phyloP scores from a whole-genome alignment of 495 filamentous ascomycete genomes.

The Aspergillus diversus region DNA sequence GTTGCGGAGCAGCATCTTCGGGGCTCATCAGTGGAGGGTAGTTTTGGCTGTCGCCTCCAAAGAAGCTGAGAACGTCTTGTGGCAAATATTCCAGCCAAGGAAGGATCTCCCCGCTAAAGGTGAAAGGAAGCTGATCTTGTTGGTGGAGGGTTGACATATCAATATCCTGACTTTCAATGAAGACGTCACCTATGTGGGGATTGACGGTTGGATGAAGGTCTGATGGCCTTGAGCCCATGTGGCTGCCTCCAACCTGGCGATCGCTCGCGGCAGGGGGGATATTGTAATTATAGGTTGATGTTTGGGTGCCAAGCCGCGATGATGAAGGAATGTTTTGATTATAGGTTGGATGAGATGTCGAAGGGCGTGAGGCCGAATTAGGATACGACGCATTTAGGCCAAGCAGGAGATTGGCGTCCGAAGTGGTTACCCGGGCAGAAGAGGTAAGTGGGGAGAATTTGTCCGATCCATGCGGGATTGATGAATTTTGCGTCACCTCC shows the following conservation, averaged over 20 bases:
- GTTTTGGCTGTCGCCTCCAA: slow-evolving; percentile 45
- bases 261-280: slow-evolving; percentile 38
- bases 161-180: slow-evolving; percentile 73
- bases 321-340: slow-evolving; percentile 49
- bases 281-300: slow-evolving; percentile 29
- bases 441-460: slow-evolving; percentile 30
- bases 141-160: slow-evolving; percentile 58
- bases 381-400: slow-evolving; percentile 37
- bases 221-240: slow-evolving; percentile 37
- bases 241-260: slow-evolving; percentile 41
- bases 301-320: slow-evolving; percentile 27
- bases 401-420: slow-evolving; percentile 34
- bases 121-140: slow-evolving; percentile 46
- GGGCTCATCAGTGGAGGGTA: slow-evolving; percentile 41
- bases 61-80: slow-evolving; percentile 61
- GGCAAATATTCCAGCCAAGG: slow-evolving; percentile 74
- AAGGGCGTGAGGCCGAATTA: slow-evolving; percentile 28
- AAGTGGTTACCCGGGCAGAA: slow-evolving; percentile 24
- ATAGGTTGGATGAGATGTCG: slow-evolving; percentile 49
- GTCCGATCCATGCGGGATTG: slow-evolving; percentile 22
- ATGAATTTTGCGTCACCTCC: slow-evolving; percentile 23
- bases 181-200: slow-evolving; percentile 55
- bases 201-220: slow-evolving; percentile 43
- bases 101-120: slow-evolving; percentile 59
- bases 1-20: slow-evolving; percentile 32